phyloP scores from a whole-genome alignment of 2,329 filamentous ascomycete species.

The Sphaerostilbella broomeana region DNA sequence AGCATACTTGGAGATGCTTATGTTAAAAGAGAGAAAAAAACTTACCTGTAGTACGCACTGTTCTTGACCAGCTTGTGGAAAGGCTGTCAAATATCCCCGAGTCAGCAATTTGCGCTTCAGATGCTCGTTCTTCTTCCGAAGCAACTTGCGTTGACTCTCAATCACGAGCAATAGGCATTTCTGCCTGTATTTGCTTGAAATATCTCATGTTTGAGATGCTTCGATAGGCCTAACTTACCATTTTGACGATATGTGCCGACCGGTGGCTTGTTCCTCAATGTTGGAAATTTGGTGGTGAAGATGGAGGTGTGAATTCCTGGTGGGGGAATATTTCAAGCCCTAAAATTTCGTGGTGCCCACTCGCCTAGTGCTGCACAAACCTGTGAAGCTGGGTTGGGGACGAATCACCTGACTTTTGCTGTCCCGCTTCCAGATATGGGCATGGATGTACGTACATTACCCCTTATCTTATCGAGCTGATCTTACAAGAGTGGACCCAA shows the following conservation, averaged over 20 bases:
- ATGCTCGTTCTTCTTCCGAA: constrained; percentile 66
- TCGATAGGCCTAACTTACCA: constrained; percentile 56
- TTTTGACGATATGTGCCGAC: constrained; percentile 54
- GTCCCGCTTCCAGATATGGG: not conserved
- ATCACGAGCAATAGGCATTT: constrained; percentile 39
- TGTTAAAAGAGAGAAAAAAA: constrained; percentile 17
- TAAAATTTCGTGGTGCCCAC: constrained; percentile 24
- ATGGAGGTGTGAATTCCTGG: constrained; percentile 32
- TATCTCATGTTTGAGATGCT: constrained; percentile 15
- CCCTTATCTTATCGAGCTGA: constrained; percentile 9
- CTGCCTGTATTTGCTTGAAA: constrained; percentile 29
- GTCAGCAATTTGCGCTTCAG: constrained; percentile 99
- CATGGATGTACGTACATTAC: not conserved
- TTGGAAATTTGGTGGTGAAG: constrained; percentile 21
- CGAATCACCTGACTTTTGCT: constrained; percentile 30
- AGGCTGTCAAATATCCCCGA: constrained; percentile 65
- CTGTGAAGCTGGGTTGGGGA: constrained; percentile 30
- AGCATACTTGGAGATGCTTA: not conserved
- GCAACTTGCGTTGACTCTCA: constrained; percentile 93
- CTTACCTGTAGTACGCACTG: constrained; percentile 97
- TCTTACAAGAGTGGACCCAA: too few relatives aligned
- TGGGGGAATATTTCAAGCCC: constrained; percentile 38
- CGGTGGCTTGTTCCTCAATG: constrained; percentile 33
- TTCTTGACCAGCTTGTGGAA: constrained; percentile 97
- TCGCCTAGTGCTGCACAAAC: constrained; percentile 18